These are phyloP conservation scores for Ophiostoma ips DNA, from an alignment of 2,329 filamentous ascomycete species.

Conservation along the genomic window DNA sequence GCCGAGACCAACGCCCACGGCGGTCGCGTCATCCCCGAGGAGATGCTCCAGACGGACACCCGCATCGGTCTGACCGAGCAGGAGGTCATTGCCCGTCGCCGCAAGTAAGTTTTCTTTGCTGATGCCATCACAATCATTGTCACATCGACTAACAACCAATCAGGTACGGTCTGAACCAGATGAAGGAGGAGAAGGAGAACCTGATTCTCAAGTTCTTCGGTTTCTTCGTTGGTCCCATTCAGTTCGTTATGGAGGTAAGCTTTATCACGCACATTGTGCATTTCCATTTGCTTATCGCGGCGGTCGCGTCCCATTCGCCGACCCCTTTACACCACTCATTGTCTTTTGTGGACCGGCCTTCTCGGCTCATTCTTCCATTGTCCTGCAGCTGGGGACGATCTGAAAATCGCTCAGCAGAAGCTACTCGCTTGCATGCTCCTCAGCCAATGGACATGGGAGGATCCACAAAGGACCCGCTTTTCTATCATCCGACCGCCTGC, in stretches of 20 bases:
- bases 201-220: slow-evolving; percentile 66
- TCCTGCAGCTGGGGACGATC: neutral
- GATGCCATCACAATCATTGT: neutral
- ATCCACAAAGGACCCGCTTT: neutral
- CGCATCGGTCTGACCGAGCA: slow-evolving; percentile 53
- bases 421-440: slow-evolving; percentile 1
- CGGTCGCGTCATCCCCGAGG: slow-evolving; percentile 51
- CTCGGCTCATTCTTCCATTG: too few species aligned
- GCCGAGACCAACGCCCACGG: slow-evolving; percentile 32
- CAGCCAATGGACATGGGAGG: slow-evolving; percentile 3
- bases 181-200: slow-evolving; percentile 82
- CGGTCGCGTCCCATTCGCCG: neutral
- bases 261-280: neutral
- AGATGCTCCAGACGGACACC: slow-evolving; percentile 59
- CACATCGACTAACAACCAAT: neutral
- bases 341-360: neutral
- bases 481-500: neutral
- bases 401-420: slow-evolving; percentile 9
- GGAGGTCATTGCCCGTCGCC: slow-evolving; percentile 50
- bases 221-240: slow-evolving; percentile 80
- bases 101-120: slow-evolving; percentile 35
- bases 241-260: slow-evolving; percentile 83
- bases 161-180: slow-evolving; percentile 60
- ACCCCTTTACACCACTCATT: neutral
- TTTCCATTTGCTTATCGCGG: neutral